Conservation (phyloP, 768 basidiomycete genomes). For the Leccinum olivaceopallidum region DNA sequence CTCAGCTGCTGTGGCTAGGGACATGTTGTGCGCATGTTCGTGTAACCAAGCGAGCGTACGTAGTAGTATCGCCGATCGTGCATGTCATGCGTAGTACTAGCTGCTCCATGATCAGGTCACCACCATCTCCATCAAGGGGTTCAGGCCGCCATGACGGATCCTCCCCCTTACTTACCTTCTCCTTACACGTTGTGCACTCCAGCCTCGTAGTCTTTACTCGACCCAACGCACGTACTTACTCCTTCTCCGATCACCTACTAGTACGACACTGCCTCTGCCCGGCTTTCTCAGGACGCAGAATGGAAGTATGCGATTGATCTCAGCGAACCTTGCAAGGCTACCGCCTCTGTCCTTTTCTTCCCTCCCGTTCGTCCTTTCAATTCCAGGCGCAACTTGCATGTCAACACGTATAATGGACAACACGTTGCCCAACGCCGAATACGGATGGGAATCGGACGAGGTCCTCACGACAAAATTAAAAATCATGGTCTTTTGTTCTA, state of each 20-base stretch:
- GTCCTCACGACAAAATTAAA: neutral
- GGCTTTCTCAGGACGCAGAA: constrained; percentile 14
- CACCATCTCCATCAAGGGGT: neutral
- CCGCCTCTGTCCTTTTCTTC: constrained; percentile 1
- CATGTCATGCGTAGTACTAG: neutral
- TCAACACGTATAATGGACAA: neutral
- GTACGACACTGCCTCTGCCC: neutral
- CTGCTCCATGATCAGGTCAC: neutral
- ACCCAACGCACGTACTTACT: neutral
- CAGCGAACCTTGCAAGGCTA: constrained; percentile 5
- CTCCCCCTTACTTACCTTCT: neutral
- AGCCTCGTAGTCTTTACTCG: neutral
- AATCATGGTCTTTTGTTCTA: constrained; percentile 2
- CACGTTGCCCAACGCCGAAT: constrained; percentile 12
- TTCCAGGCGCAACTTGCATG: constrained; percentile 1
- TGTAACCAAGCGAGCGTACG: neutral
- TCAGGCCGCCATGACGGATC: constrained; percentile 5
- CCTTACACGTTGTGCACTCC: constrained; percentile 17
- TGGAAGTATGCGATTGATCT: constrained; percentile 15
- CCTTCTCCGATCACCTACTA: neutral
- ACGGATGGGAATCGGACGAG: constrained; percentile 11
- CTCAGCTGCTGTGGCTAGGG: neutral
- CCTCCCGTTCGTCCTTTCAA: neutral
- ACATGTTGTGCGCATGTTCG: neutral
- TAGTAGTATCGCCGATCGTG: neutral